Conservation (phyloP, 75 land plant species). For the Pinus tabuliformis region DNA sequence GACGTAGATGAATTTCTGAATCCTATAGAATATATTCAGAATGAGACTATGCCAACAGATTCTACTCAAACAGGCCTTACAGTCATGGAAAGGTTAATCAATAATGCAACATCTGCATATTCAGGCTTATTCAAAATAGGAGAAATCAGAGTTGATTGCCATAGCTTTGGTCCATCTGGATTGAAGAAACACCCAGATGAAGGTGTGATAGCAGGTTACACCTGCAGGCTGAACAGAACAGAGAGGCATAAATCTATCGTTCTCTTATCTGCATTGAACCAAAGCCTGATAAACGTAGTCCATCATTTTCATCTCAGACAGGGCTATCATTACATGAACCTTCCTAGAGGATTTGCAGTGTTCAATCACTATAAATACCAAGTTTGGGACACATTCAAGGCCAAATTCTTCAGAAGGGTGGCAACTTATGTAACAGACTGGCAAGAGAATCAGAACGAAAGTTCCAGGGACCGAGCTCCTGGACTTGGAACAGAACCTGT, state of each 20-base stretch:
- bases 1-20: slow-evolving; percentile 89
- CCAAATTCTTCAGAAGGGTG: slow-evolving; percentile 75
- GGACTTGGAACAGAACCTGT: slow-evolving; percentile 78
- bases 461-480: slow-evolving; percentile 79
- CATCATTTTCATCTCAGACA: slow-evolving; percentile 75
- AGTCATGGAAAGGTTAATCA: slow-evolving; percentile 29
- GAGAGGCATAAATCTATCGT: slow-evolving; percentile 88
- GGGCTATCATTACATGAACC: slow-evolving; percentile 25
- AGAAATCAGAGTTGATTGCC: slow-evolving; percentile 55
- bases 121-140: slow-evolving; percentile 35
- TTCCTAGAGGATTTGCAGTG: slow-evolving; percentile 36
- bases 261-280: slow-evolving; percentile 53
- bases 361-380: slow-evolving; percentile 96
- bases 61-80: slow-evolving; percentile 8
- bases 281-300: slow-evolving; percentile 66
- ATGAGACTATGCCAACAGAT: slow-evolving; percentile 1
- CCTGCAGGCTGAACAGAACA: slow-evolving; percentile 51
- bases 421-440: slow-evolving; percentile 85
- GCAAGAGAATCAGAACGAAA: slow-evolving; percentile 58
- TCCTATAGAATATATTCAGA: slow-evolving; percentile 17
- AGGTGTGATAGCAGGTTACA: slow-evolving; percentile 80
- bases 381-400: slow-evolving; percentile 89
- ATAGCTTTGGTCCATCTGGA: slow-evolving; percentile 85
- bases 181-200: slow-evolving; percentile 28
- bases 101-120: slow-evolving; percentile 15